Base-by-base conservation (phyloP, 139 green algal species). In the Zygnema cylindricum region DNA sequence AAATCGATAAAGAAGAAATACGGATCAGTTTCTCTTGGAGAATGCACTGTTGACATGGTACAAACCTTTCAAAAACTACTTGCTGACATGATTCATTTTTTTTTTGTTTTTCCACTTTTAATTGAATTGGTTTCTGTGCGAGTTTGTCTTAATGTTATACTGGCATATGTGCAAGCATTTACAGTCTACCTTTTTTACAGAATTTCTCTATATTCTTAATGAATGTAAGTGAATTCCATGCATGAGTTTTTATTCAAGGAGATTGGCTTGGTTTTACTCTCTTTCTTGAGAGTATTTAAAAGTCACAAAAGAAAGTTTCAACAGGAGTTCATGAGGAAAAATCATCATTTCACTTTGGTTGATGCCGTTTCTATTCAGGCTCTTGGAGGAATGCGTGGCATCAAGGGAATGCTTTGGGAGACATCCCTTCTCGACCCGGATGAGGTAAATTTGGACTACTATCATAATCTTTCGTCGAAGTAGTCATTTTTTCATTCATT, bases 311-410 rank as follows among this genome's bases (percentile, higher is more conserved):
- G n/a, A n/a, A n/a, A n/a, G n/a, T n/a, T n/a, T n/a, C n/a, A n/a
- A n/a, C n/a, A n/a, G 73, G 38, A 76, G 79, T 22, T 23, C 40
- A 90, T 69, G 11, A 81, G 82, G 35, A 35, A 57, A 0, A 30
- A 39, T 84, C 55, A 55, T 1, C 0, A 1, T 32, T 82, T 36
- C 79, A 21, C 75, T 81, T 55, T n/a, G n/a, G n/a, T n/a, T n/a
- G n/a, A n/a, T n/a, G n/a, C n/a, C 79, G 40, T 77, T 30, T 89
- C 2, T 32, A 33, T 85, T n/a, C 82, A 92, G 87, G 88, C 89
- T 1, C 95, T 99, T 43, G 97, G 97, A 77, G 97, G 97, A 88
- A 99, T 99, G 97, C 93, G 97, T 23, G 97, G 97, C 81, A 98
- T 99, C 88, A 95, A 96, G 73, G 96, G 94, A 3, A 93, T 99